Conservation (phyloP, 257 asterid species). For the Fraxinus americana region DNA sequence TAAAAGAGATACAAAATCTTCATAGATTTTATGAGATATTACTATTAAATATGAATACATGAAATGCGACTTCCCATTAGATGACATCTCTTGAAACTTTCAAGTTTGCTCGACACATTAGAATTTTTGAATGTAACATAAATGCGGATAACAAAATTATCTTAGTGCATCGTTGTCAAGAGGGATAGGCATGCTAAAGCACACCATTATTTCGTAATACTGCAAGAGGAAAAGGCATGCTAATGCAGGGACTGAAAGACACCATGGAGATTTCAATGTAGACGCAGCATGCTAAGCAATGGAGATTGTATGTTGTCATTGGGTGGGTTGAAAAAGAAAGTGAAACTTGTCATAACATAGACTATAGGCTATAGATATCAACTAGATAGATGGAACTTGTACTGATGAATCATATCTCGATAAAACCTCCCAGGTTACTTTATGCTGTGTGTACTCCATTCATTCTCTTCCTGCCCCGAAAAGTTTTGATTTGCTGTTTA, state of each 20-base stretch:
- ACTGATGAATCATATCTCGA: neutral
- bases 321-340: neutral
- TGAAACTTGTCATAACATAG: neutral
- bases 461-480: neutral
- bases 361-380: neutral
- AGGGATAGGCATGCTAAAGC: too few species aligned
- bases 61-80: neutral
- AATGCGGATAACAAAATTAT: neutral
- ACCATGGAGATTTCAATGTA: neutral
- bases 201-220: neutral
- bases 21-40: slow-evolving; percentile 11
- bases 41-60: neutral
- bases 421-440: neutral
- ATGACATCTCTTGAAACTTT: neutral
- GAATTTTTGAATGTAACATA: neutral
- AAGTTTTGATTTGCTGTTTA: neutral
- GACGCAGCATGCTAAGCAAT: neutral
- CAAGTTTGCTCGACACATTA: neutral
- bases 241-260: neutral
- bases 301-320: neutral
- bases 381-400: neutral
- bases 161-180: neutral
- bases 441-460: neutral
- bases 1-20: slow-evolving; percentile 5
- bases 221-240: neutral